Evolutionary conservation across 2,329 filamentous ascomycete species (phyloP).

Genomic region (Penicillium polonicum): DNA sequence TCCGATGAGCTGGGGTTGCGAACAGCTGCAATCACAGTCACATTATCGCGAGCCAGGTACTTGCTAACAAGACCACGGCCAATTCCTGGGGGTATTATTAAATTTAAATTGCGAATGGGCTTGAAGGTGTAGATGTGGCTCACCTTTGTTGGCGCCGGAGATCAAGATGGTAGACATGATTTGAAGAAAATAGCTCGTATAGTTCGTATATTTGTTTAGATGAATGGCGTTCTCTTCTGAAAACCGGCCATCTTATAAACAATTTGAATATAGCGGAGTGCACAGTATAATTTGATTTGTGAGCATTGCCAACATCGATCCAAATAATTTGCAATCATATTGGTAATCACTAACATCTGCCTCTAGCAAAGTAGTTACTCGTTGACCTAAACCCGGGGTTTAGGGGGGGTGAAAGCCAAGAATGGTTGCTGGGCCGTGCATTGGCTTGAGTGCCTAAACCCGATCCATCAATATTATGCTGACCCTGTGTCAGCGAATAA

Average conservation of each 20-base stretch:
- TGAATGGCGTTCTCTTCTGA: background rate
- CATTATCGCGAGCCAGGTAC: background rate
- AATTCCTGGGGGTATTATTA: background rate
- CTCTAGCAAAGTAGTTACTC: no score
- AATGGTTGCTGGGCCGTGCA: no score
- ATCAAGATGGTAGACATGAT: slow-evolving; percentile 1
- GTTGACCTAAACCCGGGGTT: no score
- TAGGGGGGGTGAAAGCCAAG: no score
- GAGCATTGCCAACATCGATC: no score
- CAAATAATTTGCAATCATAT: no score
- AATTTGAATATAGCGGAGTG: no score
- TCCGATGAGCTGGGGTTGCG: slow-evolving; percentile 3
- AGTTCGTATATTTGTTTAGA: background rate
- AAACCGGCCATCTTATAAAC: background rate
- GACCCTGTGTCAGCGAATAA: no score
- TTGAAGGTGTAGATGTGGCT: background rate
- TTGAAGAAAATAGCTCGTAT: background rate
- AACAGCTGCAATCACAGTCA: background rate
- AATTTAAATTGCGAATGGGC: background rate
- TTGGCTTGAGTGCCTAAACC: no score
- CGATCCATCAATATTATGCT: no score
- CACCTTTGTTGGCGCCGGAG: background rate
- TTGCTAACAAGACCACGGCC: background rate
- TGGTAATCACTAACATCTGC: no score
- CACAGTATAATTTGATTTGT: no score